Conservation (phyloP, 164 flowering plant species). For the Liquidambar formosana region DNA sequence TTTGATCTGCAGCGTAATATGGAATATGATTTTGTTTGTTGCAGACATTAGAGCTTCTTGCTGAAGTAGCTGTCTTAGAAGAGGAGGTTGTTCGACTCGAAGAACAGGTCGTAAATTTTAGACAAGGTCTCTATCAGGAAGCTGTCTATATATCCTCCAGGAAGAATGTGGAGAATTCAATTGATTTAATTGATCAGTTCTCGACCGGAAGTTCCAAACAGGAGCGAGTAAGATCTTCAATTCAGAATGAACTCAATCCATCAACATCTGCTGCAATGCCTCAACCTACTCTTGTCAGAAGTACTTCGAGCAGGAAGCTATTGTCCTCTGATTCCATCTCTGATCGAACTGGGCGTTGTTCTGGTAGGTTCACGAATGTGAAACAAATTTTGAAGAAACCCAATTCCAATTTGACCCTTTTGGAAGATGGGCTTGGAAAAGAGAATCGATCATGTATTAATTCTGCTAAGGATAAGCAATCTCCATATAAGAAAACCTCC, state of each 20-base stretch:
- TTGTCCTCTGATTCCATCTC: constrained; percentile 16
- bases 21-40: constrained; percentile 6
- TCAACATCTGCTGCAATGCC: constrained; percentile 18
- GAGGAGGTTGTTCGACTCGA: constrained; percentile 71
- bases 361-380: constrained; percentile 20
- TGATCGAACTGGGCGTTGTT: constrained; percentile 22
- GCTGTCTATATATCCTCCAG: constrained; percentile 46
- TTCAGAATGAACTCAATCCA: constrained; percentile 31
- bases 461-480: constrained; percentile 30
- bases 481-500: constrained; percentile 29
- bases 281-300: constrained; percentile 38
- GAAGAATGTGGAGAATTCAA: constrained; percentile 25
- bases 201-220: constrained; percentile 23
- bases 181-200: constrained; percentile 17
- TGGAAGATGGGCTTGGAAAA: constrained; percentile 34
- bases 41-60: constrained; percentile 67
- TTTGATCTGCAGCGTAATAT: background rate
- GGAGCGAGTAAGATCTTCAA: constrained; percentile 32
- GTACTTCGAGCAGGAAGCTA: constrained; percentile 37
- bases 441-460: constrained; percentile 35
- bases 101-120: constrained; percentile 57
- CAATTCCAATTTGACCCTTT: constrained; percentile 3
- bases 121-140: constrained; percentile 62
- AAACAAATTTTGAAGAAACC: constrained; percentile 24
- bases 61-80: constrained; percentile 75